A percentile compares a stretch with the other conserved stretches of the same genome.
Conservation (phyloP, 345 rosid species). For the Orychophragmus violaceus region DNA sequence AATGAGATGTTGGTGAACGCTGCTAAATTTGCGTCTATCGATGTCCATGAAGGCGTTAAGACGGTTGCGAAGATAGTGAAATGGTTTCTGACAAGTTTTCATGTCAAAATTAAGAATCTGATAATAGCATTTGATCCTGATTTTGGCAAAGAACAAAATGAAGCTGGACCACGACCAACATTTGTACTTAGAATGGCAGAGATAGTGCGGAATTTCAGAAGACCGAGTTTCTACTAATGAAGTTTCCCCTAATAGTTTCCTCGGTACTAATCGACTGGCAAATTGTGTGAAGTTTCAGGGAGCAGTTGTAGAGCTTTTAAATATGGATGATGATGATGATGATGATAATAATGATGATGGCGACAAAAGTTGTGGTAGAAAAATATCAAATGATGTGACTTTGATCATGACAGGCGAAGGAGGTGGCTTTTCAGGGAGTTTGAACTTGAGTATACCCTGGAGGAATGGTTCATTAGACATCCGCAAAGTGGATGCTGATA, state of each 20-base stretch:
- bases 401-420: constrained; percentile 54
- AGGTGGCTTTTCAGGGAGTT: constrained; percentile 79
- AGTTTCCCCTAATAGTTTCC: constrained; percentile 43
- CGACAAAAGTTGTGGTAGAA: constrained; percentile 16
- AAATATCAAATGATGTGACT: constrained; percentile 34
- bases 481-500: constrained; percentile 76
- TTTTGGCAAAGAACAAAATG: constrained; percentile 30
- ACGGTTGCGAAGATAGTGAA: constrained; percentile 92
- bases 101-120: constrained; percentile 58
- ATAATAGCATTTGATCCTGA: constrained; percentile 77
- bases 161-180: constrained; percentile 30
- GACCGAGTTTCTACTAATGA: constrained; percentile 33
- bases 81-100: constrained; percentile 82
- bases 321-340: constrained; percentile 40
- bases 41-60: constrained; percentile 97
- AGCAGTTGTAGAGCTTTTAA: constrained; percentile 69
- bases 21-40: constrained; percentile 37
- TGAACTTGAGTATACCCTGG: constrained; percentile 91
- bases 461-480: constrained; percentile 88
- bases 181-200: constrained; percentile 69
- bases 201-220: constrained; percentile 72
- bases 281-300: constrained; percentile 77
- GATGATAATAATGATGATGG: too few relatives aligned
- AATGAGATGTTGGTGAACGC: constrained; percentile 32
- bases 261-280: constrained; percentile 60